Evolutionary conservation across 1,139 yeast genomes (phyloP).

Genomic region (Kurtzmaniella quercitrusa): DNA sequence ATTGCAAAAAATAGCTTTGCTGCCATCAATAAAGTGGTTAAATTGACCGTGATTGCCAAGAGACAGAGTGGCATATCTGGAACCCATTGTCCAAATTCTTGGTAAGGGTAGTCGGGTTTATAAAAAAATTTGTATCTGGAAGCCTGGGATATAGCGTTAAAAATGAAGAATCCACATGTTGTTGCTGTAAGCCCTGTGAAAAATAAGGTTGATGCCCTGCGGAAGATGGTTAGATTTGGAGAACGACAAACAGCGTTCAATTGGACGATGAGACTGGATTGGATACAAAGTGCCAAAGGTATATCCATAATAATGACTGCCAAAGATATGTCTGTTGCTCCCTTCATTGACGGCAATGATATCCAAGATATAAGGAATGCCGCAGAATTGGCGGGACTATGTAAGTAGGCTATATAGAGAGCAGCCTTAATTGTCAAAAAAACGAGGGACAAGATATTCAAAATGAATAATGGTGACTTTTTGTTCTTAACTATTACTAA

Average conservation of each 20-base stretch:
- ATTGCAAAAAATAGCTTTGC: slow-evolving; percentile 65
- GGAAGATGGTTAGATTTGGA: slow-evolving; percentile 39
- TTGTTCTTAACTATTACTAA: slow-evolving; percentile 43
- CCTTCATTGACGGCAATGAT: neutral
- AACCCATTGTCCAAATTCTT: slow-evolving; percentile 21
- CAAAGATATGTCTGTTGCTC: slow-evolving; percentile 30
- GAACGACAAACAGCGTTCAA: slow-evolving; percentile 61
- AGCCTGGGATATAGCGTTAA: slow-evolving; percentile 19
- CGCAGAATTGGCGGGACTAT: slow-evolving; percentile 37
- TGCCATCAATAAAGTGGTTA: slow-evolving; percentile 57
- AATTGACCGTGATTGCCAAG: slow-evolving; percentile 64
- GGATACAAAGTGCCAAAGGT: slow-evolving; percentile 55
- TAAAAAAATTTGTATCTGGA: neutral
- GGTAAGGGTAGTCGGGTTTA: slow-evolving; percentile 10
- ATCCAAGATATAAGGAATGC: neutral
- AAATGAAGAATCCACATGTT: slow-evolving; percentile 53
- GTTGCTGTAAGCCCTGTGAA: slow-evolving; percentile 44
- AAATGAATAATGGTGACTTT: slow-evolving; percentile 62
- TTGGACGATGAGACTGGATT: slow-evolving; percentile 67
- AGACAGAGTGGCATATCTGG: slow-evolving; percentile 54
- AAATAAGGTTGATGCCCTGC: slow-evolving; percentile 34
- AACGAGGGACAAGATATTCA: slow-evolving; percentile 59
- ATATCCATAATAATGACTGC: slow-evolving; percentile 61
- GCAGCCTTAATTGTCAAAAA: slow-evolving; percentile 55
- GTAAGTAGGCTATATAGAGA: slow-evolving; percentile 51